Evolutionary conservation across 176 grass and related monocot genomes (phyloP).

Genomic region (Hyparrhenia diplandra): DNA sequence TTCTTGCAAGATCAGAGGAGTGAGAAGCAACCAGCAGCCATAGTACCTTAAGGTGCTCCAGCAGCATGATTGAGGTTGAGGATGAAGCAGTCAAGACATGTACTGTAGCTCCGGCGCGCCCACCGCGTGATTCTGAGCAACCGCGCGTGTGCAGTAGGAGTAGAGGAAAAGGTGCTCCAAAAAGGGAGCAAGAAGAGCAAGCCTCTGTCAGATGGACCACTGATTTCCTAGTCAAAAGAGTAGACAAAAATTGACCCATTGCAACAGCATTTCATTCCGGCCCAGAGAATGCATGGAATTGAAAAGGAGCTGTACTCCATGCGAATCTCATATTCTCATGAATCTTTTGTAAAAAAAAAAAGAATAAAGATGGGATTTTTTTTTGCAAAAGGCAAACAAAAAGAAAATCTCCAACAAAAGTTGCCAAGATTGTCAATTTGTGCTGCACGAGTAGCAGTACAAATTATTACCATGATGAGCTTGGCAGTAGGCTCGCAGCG

Average conservation of each 20-base stretch:
- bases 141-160: conserved; percentile 19
- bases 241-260: background rate
- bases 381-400: background rate
- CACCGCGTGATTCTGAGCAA: background rate
- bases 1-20: background rate
- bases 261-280: background rate
- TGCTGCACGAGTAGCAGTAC: conserved; percentile 2
- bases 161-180: conserved; percentile 16
- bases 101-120: background rate
- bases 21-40: background rate
- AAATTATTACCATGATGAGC: conserved; percentile 36
- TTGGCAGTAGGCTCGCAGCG: background rate
- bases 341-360: background rate
- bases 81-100: conserved; percentile 16
- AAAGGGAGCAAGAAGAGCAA: conserved; percentile 2
- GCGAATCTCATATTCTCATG: background rate
- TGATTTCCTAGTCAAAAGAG: conserved; percentile 32
- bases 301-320: background rate
- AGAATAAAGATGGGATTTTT: background rate
- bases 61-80: conserved; percentile 27
- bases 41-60: background rate
- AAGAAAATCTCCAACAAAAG: conserved; percentile 2
- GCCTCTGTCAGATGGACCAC: conserved; percentile 34
- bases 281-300: background rate
- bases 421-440: background rate